These are phyloP conservation scores for Naganishia liquefaciens DNA, from an alignment of 1,284 basidiomycete genomes.

Conservation along the genomic window DNA sequence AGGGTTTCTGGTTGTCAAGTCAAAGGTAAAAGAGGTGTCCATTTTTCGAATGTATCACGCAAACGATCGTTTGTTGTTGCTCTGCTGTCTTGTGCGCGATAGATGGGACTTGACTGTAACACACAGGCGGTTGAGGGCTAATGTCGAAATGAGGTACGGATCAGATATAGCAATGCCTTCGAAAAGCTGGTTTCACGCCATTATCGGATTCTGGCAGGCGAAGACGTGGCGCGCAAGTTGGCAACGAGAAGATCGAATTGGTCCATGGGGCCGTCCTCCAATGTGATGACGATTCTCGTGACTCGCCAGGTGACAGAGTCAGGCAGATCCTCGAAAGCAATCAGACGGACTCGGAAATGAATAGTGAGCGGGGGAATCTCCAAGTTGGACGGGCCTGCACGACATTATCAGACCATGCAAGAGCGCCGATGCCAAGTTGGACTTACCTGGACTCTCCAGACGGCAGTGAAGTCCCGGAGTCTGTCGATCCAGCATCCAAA, in stretches of 20 bases:
- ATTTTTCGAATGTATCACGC: too few relatives aligned
- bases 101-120: too few relatives aligned
- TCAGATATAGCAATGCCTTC: too few relatives aligned
- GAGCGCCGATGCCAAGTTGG: background rate
- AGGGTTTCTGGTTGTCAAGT: too few relatives aligned
- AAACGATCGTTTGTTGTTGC: too few relatives aligned
- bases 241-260: background rate
- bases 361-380: background rate
- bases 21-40: too few relatives aligned
- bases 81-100: background rate
- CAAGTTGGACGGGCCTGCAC: background rate
- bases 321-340: slow-evolving; percentile 5
- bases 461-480: slow-evolving; percentile 10
- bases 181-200: too few relatives aligned
- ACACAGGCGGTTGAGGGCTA: background rate
- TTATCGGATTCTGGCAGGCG: too few relatives aligned
- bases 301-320: background rate
- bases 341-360: slow-evolving; percentile 8
- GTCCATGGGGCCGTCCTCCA: slow-evolving; percentile 9
- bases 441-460: slow-evolving; percentile 7
- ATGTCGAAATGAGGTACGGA: too few relatives aligned
- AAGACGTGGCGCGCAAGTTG: background rate
- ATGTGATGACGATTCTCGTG: slow-evolving; percentile 3
- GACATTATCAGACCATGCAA: background rate
- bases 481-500: slow-evolving; percentile 18